These are phyloP conservation scores for Botryotinia globosa DNA, from an alignment of 2,329 filamentous ascomycete species.

Conservation along the genomic window DNA sequence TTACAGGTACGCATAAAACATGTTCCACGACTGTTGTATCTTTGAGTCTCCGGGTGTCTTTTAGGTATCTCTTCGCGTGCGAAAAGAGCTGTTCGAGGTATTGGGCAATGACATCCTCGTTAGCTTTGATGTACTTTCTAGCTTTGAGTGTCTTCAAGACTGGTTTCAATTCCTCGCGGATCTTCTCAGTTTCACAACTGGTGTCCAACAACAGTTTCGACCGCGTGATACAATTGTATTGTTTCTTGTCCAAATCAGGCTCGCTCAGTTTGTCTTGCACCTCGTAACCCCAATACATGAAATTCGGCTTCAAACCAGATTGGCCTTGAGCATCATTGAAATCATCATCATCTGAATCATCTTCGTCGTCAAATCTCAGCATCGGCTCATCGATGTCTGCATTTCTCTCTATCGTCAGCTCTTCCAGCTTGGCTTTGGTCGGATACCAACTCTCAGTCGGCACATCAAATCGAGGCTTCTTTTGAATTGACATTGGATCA, in stretches of 20 bases:
- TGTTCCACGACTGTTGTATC: slow-evolving; percentile 18
- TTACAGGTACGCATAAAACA: slow-evolving; percentile 24
- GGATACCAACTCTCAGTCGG: slow-evolving; percentile 26
- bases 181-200: slow-evolving; percentile 19
- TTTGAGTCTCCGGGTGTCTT: neutral
- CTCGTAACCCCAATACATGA: slow-evolving; percentile 23
- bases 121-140: slow-evolving; percentile 9
- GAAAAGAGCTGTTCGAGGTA: slow-evolving; percentile 24
- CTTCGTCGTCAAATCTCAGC: neutral
- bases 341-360: neutral
- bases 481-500: slow-evolving; percentile 17
- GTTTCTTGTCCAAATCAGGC: slow-evolving; percentile 16
- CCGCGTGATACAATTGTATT: slow-evolving; percentile 20
- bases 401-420: neutral
- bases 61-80: slow-evolving; percentile 22
- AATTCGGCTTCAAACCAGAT: neutral
- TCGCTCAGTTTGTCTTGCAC: slow-evolving; percentile 18
- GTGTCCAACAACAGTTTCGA: slow-evolving; percentile 27
- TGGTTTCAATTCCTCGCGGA: slow-evolving; percentile 21
- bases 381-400: neutral
- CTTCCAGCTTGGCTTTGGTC: slow-evolving; percentile 14
- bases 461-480: slow-evolving; percentile 20
- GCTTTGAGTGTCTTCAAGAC: slow-evolving; percentile 18
- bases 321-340: neutral
- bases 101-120: slow-evolving; percentile 25